These are phyloP conservation scores for Spathaspora passalidarum DNA, from an alignment of 805 yeast genomes.

Conservation along the genomic window DNA sequence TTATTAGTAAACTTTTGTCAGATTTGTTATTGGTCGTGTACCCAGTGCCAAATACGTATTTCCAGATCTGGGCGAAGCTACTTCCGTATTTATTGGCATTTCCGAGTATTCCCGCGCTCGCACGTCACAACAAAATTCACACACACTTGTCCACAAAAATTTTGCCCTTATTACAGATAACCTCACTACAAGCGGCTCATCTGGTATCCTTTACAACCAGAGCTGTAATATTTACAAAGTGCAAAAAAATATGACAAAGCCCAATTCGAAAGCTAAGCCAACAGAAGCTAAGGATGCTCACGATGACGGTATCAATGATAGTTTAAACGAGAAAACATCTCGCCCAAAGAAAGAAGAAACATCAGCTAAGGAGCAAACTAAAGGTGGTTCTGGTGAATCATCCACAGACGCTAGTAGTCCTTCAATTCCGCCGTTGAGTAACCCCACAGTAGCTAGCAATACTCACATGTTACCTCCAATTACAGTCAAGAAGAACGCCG, in stretches of 20 bases:
- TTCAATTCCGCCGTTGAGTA: not conserved
- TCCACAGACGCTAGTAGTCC: not conserved
- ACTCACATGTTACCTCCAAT: not conserved
- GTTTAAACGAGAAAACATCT: not conserved
- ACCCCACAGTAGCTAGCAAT: not conserved
- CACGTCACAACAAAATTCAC: too few species aligned
- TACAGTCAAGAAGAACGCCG: not conserved
- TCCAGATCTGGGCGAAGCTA: too few species aligned
- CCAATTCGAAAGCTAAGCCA: not conserved
- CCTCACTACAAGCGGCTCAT: conserved; percentile 2
- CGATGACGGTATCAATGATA: not conserved
- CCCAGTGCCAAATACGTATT: not conserved
- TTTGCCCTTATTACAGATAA: not conserved
- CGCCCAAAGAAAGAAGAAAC: not conserved
- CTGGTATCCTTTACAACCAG: not conserved
- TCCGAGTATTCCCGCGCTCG: too few species aligned
- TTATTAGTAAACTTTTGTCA: not conserved
- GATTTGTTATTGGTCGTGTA: not conserved
- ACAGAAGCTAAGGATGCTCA: too few species aligned
- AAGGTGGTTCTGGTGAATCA: not conserved
- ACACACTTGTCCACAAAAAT: not conserved
- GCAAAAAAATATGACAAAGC: not conserved
- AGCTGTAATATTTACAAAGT: not conserved
- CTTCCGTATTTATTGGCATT: too few species aligned
- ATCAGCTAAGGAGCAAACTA: not conserved